Base-by-base conservation (phyloP, 345 rosid genomes). In the Aurinia saxatilis region DNA sequence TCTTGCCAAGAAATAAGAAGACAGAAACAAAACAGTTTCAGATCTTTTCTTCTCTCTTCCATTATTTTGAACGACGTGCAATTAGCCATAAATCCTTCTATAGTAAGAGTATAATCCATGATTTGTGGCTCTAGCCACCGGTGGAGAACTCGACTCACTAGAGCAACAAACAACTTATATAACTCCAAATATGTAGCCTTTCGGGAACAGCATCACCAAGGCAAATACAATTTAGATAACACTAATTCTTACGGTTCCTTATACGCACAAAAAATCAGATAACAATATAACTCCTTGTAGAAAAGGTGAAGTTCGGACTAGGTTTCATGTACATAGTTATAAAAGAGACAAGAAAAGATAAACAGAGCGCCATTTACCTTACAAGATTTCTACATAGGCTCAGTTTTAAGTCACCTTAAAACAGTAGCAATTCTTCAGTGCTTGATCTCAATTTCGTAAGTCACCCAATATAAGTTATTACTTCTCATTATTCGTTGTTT, bases 371-470 rank as follows among this genome's bases (percentile, higher is more conserved):
- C 51, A 34, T 38, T 11, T 38, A 55, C 45, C 52, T 31, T 14
- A 11, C 55, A 47, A 48, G 59, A 63, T 55, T 63, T 70, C 63
- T 70, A 63, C 57, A 70, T 42, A 21, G 31, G 40, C 65, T 85
- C 81, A 82, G 83, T 66, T 30, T 78, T 78, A 70, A 54, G 63
- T 12, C 57, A 38, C 12, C 64, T 60, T 68, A 62, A 62, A 56
- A 54, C 51, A 62, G 14, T 44, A 56, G 52, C 64, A 46, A 23
- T 12, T 56, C 52, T 70, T 30, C 52, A 55, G 21, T 37, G 46
- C 21, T 46, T 70, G 23, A 31, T 61, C 58, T 48, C 57, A 63
- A 31, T 9, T 55, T 70, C 52, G 55, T 15, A 37, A 29, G 57
- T 38, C 52, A 54, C 62, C 63, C 55, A 60, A 60, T 36, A 44